phyloP scores from a whole-genome alignment of 2,329 filamentous ascomycete species.

The Chaetoscypha palmicola region DNA sequence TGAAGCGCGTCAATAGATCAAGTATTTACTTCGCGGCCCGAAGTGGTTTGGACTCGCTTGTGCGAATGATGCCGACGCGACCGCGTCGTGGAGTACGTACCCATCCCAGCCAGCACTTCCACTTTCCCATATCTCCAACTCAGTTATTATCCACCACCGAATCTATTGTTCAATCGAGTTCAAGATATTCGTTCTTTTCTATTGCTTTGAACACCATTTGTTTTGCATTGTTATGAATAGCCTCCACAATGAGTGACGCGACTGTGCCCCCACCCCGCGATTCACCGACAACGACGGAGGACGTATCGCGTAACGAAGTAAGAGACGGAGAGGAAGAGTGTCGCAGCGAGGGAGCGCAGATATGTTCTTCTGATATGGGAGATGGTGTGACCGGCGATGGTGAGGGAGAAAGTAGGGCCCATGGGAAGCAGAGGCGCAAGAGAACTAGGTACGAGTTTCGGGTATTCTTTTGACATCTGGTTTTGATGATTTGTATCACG shows the following conservation, averaged over 20 bases:
- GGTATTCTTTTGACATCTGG: too few species aligned
- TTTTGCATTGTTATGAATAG: too few species aligned
- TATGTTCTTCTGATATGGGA: constrained; percentile 14
- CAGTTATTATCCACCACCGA: constrained; percentile 6
- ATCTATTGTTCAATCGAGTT: neutral
- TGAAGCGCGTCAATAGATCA: constrained; percentile 5
- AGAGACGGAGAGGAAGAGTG: constrained; percentile 18
- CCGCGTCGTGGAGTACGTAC: constrained; percentile 1
- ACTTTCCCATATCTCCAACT: constrained; percentile 11
- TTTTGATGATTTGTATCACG: too few species aligned
- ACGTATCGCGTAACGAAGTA: constrained; percentile 13
- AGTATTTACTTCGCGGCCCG: constrained; percentile 5
- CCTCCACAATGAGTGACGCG: constrained; percentile 30
- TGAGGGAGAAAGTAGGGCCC: constrained; percentile 31
- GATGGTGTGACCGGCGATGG: constrained; percentile 19
- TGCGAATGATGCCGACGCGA: constrained; percentile 7
- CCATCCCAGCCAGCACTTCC: constrained; percentile 3
- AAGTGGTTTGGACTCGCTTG: neutral
- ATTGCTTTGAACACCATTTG: too few species aligned
- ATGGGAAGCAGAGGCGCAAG: constrained; percentile 45
- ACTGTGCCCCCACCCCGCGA: constrained; percentile 27
- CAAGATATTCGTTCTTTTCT: too few species aligned
- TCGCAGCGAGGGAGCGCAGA: constrained; percentile 18
- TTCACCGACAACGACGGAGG: constrained; percentile 15
- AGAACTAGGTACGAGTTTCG: constrained; percentile 49